These are phyloP conservation scores for Scedosporium minutisporum DNA, from an alignment of 2,329 filamentous ascomycete species.

Conservation along the genomic window DNA sequence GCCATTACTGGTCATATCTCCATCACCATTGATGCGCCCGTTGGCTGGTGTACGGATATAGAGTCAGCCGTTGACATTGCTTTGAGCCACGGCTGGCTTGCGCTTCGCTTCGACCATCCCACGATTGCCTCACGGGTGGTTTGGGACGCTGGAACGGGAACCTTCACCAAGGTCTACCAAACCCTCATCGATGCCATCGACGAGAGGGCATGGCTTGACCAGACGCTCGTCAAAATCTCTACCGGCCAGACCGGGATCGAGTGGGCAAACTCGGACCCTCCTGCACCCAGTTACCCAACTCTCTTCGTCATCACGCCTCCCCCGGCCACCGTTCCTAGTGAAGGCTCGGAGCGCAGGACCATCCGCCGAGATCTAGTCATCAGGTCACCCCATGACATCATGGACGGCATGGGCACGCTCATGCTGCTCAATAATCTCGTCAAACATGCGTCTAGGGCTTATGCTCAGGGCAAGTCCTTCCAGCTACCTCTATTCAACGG, in stretches of 20 bases:
- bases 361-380: slow-evolving; percentile 22
- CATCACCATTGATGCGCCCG: slow-evolving; percentile 10
- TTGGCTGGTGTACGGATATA: slow-evolving; percentile 2
- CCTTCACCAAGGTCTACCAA: slow-evolving; percentile 20
- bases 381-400: slow-evolving; percentile 27
- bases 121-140: slow-evolving; percentile 20
- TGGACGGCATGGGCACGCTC: slow-evolving; percentile 29
- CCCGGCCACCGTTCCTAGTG: neutral
- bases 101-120: slow-evolving; percentile 22
- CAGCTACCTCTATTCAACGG: slow-evolving; percentile 12
- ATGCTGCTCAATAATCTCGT: slow-evolving; percentile 22
- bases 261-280: slow-evolving; percentile 26
- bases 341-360: neutral
- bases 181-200: neutral
- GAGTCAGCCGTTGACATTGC: slow-evolving; percentile 17
- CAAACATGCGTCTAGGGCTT: slow-evolving; percentile 14
- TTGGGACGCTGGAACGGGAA: slow-evolving; percentile 10
- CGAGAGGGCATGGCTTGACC: slow-evolving; percentile 17
- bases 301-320: slow-evolving; percentile 21
- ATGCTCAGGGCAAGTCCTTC: slow-evolving; percentile 9
- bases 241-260: slow-evolving; percentile 17
- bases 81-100: slow-evolving; percentile 22
- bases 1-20: slow-evolving; percentile 30
- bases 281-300: slow-evolving; percentile 20
- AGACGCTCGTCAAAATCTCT: slow-evolving; percentile 18